phyloP scores from a whole-genome alignment of 495 filamentous ascomycete genomes.

The Penicillium arizonense region DNA sequence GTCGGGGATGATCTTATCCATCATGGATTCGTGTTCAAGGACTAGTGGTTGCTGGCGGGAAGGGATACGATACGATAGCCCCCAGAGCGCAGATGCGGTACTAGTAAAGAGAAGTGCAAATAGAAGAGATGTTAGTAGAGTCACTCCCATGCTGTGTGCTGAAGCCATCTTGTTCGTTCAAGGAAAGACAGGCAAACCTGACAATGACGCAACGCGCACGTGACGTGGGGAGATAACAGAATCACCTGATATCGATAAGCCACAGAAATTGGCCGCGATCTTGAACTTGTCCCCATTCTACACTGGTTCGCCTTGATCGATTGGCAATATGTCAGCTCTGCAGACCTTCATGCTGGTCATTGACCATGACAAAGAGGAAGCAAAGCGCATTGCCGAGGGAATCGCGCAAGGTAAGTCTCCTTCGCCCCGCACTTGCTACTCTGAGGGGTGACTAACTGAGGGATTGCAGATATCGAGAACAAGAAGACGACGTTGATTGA shows the following conservation, averaged over 20 bases:
- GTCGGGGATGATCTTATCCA: slow-evolving; percentile 28
- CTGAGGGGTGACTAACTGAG: slow-evolving; percentile 13
- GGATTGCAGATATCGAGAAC: slow-evolving; percentile 54
- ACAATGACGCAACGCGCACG: slow-evolving; percentile 28
- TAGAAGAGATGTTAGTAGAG: slow-evolving; percentile 10
- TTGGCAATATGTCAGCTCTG: slow-evolving; percentile 56
- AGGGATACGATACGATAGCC: slow-evolving; percentile 3
- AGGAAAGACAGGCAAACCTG: slow-evolving; percentile 7
- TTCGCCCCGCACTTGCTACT: slow-evolving; percentile 20
- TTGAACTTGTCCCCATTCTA: slow-evolving; percentile 5
- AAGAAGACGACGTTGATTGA: slow-evolving; percentile 64
- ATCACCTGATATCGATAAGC: slow-evolving; percentile 32
- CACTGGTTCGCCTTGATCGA: slow-evolving; percentile 15
- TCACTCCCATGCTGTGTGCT: slow-evolving; percentile 18
- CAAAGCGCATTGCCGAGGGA: slow-evolving; percentile 53
- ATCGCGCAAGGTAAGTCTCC: slow-evolving; percentile 52
- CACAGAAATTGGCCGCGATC: slow-evolving; percentile 20
- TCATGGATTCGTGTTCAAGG: slow-evolving; percentile 25
- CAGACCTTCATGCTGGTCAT: slow-evolving; percentile 65
- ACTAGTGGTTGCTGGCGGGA: slow-evolving; percentile 12
- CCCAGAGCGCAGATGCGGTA: slow-evolving; percentile 16
- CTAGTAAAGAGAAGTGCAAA: slow-evolving; percentile 9
- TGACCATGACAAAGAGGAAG: slow-evolving; percentile 61
- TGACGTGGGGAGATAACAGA: slow-evolving; percentile 14
- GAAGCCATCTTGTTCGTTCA: slow-evolving; percentile 1